Evolutionary conservation across 768 basidiomycete species (phyloP).

Genomic region (Collybiopsis confluens): DNA sequence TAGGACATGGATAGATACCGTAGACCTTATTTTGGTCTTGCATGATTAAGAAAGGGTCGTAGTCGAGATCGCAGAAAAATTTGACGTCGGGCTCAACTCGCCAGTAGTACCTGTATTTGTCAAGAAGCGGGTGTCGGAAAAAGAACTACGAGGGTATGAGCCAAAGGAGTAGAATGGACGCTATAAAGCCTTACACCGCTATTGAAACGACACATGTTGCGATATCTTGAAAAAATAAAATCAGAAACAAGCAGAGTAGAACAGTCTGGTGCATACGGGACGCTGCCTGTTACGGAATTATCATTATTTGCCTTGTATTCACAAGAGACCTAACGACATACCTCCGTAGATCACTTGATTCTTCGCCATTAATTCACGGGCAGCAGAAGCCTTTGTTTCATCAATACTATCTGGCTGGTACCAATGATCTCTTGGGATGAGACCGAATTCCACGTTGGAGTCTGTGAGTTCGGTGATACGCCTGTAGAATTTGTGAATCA

Average conservation of each 20-base stretch:
- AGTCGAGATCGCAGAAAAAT: conserved; percentile 83
- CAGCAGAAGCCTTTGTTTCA: conserved; percentile 59
- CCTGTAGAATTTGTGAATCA: conserved; percentile 22
- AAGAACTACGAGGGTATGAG: conserved; percentile 56
- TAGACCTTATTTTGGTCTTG: conserved; percentile 82
- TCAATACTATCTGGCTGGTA: conserved; percentile 75
- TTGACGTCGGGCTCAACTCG: conserved; percentile 68
- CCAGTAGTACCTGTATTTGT: conserved; percentile 87
- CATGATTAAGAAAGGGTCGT: conserved; percentile 88
- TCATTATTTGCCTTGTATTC: no score
- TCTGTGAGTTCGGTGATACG: conserved; percentile 58
- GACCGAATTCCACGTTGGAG: conserved; percentile 63
- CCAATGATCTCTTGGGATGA: conserved; percentile 81
- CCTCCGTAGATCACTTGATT: conserved; percentile 67
- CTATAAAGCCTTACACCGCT: conserved; percentile 61
- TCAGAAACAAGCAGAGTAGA: background rate
- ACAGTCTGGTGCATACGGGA: conserved; percentile 49
- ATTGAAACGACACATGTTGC: conserved; percentile 98
- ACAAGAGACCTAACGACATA: conserved; percentile 22
- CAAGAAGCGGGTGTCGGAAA: conserved; percentile 76
- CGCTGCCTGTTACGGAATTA: conserved; percentile 52
- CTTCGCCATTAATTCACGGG: conserved; percentile 67
- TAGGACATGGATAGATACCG: conserved; percentile 45
- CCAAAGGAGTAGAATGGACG: background rate
- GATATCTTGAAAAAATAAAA: conserved; percentile 43